Evolutionary conservation across 2,329 filamentous ascomycete genomes (phyloP), one percentile per base, ranked within the genome.

Genomic region (Exophiala sideris): DNA sequence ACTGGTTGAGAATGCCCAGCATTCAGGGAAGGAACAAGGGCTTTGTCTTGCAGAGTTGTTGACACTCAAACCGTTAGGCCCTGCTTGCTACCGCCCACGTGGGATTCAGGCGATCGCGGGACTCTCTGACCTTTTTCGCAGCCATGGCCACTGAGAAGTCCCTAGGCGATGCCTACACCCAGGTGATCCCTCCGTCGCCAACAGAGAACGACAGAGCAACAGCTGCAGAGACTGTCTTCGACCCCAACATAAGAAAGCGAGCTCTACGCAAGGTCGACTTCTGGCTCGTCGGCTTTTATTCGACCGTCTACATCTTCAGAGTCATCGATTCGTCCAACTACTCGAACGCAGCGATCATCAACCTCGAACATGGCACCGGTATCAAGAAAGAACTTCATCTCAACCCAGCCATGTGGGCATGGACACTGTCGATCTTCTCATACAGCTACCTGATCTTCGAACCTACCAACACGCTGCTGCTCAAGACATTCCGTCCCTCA

Each of bases 221-320:
- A 14, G 20, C 41, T 16, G 11, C 14, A 9, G 42, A 47, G 9
- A 32, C 35, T 12, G 47, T 39, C 9, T 29, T 39, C 9, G 49
- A 50, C 21, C 21, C 38, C 16, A 33, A 39, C n/a, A 41, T 70
- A 5, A 65, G 69, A 45, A 70, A 65, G 49, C 32, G 33, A 41
- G 48, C 49, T 16, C 16, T 50, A 34, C 48, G 48, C 29, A 55
- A 55, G 48, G 41, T 58, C 41, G 54, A 48, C 39, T 39, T 56
- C 32, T 62, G 56, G 60, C 49, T 58, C n/a, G 55, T 58, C 11
- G 55, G 55, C 10, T 58, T 58, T 38, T 62, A 62, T 38, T 60
- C 58, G 5, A 24, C 58, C 16, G 60, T 62, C 14, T 62, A 62
- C 35, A 52, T 62, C 21, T 51, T 62, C 36, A 57, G 60, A 24